These are phyloP conservation scores for Lipomyces chichibuensis DNA, from an alignment of 805 yeast genomes.

Conservation along the genomic window DNA sequence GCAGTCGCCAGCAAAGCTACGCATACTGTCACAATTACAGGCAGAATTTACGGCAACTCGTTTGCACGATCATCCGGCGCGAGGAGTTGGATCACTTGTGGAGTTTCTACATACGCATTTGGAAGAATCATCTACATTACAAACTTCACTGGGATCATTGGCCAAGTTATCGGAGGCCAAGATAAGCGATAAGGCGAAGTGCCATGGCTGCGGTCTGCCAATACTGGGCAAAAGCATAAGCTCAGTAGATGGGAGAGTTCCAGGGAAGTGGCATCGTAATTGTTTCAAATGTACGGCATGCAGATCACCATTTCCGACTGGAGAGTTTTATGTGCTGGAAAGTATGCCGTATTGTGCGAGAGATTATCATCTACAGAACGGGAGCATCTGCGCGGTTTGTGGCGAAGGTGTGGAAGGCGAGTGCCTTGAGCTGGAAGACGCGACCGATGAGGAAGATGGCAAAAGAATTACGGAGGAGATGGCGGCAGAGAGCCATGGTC, in stretches of 20 bases:
- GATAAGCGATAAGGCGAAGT: constrained; percentile 40
- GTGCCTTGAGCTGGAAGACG: constrained; percentile 73
- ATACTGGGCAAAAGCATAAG: constrained; percentile 53
- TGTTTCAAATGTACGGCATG: constrained; percentile 82
- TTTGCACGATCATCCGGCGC: not conserved
- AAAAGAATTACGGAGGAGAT: not conserved
- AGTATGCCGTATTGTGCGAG: constrained; percentile 81
- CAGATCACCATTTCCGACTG: constrained; percentile 38
- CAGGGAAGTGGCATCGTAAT: constrained; percentile 70
- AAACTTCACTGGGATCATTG: not conserved
- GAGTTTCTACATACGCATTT: not conserved
- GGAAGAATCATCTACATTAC: not conserved
- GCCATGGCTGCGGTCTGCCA: constrained; percentile 68
- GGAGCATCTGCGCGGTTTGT: constrained; percentile 74
- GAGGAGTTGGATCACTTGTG: not conserved
- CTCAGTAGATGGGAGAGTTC: not conserved
- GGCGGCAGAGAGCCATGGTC: constrained; percentile 35
- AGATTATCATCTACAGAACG: constrained; percentile 75
- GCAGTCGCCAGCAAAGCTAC: not conserved
- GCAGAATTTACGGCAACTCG: not conserved
- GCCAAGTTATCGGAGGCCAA: not conserved
- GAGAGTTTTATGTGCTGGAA: constrained; percentile 62
- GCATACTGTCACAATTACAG: not conserved
- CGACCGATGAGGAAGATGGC: not conserved
- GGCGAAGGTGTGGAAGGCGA: constrained; percentile 81